Evolutionary conservation across 495 filamentous ascomycete species (phyloP).

Genomic region (Penicillium argentinense): DNA sequence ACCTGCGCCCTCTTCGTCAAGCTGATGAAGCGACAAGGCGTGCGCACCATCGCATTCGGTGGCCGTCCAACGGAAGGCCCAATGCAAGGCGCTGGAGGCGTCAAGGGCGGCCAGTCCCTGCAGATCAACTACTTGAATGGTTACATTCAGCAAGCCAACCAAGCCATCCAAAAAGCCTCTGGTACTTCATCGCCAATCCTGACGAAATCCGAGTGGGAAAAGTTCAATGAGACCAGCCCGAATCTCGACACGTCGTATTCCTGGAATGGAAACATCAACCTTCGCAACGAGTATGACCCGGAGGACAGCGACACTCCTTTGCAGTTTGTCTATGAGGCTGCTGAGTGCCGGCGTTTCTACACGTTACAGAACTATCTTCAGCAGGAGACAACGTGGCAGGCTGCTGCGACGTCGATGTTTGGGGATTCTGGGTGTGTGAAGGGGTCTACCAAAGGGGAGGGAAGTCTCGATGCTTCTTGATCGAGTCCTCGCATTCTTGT

Average conservation of each 20-base stretch:
- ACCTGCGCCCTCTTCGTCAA: constrained; percentile 62
- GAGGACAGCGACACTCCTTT: constrained; percentile 29
- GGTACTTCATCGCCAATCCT: constrained; percentile 28
- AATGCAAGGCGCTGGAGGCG: constrained; percentile 64
- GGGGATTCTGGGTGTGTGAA: constrained; percentile 24
- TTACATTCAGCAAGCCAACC: constrained; percentile 30
- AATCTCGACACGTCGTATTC: constrained; percentile 13
- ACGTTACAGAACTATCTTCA: constrained; percentile 29
- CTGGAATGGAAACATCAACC: constrained; percentile 28
- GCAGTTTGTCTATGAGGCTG: constrained; percentile 40
- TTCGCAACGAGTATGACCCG: constrained; percentile 32
- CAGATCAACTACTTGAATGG: constrained; percentile 29
- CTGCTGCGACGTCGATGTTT: constrained; percentile 30
- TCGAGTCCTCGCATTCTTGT: too few relatives aligned
- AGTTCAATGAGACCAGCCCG: constrained; percentile 27
- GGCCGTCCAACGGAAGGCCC: constrained; percentile 54
- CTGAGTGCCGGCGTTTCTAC: constrained; percentile 41
- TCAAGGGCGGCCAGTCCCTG: constrained; percentile 50
- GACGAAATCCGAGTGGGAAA: constrained; percentile 33
- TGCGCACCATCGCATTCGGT: constrained; percentile 61
- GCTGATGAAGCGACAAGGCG: constrained; percentile 54
- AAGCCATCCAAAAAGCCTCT: constrained; percentile 13
- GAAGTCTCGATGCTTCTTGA: constrained; percentile 24
- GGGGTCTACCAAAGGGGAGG: constrained; percentile 27
- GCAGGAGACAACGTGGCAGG: constrained; percentile 28